Percentiles rank a stretch among this genome's conserved stretches.
Evolutionary conservation across 2,329 filamentous ascomycete species (phyloP).

Genomic region (Ophidiomyces ophidiicola): DNA sequence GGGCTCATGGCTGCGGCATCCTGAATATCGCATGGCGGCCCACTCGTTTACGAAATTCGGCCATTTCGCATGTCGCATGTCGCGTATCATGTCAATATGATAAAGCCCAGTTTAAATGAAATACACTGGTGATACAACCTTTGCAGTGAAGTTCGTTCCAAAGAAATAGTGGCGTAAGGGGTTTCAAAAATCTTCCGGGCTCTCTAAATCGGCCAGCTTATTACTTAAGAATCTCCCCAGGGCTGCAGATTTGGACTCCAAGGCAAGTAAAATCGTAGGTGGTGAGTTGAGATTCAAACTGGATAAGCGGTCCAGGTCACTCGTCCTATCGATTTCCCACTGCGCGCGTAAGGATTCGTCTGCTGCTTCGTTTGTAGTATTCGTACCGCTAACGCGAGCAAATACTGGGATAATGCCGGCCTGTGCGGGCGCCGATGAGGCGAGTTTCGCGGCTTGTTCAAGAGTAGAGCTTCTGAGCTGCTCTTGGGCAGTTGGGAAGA

Average conservation of each 20-base stretch:
- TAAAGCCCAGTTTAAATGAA: no score
- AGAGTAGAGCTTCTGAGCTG: constrained; percentile 3
- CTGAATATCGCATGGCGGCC: no score
- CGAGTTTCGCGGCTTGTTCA: constrained; percentile 12
- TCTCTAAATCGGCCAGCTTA: constrained; percentile 31
- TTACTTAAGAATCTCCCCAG: constrained; percentile 30
- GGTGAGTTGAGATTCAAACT: constrained; percentile 30
- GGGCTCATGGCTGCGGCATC: no score
- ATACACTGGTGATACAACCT: no score
- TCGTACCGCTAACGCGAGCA: neutral
- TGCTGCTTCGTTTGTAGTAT: constrained; percentile 9
- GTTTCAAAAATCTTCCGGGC: constrained; percentile 33
- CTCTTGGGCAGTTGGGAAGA: constrained; percentile 11
- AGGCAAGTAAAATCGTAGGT: constrained; percentile 29
- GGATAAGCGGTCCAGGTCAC: constrained; percentile 29
- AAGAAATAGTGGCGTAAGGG: no score
- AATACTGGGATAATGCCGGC: constrained; percentile 6
- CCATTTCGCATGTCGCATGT: no score
- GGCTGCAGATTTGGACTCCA: constrained; percentile 34
- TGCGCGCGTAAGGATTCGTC: constrained; percentile 26
- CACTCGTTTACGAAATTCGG: no score
- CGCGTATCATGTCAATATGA: no score
- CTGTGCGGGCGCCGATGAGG: constrained; percentile 15
- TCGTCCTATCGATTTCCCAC: constrained; percentile 31
- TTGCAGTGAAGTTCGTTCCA: no score